Evolutionary conservation across 2,329 filamentous ascomycete species (phyloP).

Genomic region (Hysterium pulicare): DNA sequence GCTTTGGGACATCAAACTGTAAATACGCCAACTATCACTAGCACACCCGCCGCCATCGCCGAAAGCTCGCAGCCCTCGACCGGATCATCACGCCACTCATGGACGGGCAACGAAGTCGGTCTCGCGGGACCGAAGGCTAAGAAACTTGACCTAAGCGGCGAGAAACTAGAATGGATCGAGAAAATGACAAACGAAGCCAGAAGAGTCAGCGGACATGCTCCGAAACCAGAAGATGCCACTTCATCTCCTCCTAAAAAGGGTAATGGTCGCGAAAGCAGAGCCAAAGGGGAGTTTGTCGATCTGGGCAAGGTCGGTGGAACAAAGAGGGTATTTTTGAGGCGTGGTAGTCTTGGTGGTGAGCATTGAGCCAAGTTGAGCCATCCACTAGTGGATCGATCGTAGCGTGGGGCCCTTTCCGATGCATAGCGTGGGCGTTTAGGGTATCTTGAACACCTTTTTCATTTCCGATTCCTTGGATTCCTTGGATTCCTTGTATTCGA

Average conservation of each 20-base stretch:
- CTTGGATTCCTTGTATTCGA: too few species aligned
- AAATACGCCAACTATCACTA: too few species aligned
- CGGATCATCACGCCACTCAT: conserved; percentile 28
- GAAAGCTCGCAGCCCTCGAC: conserved; percentile 24
- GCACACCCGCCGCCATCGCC: conserved; percentile 21
- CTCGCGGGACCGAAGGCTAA: conserved; percentile 68
- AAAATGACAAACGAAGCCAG: conserved; percentile 78
- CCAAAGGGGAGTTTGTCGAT: conserved; percentile 55
- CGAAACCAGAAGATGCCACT: too few species aligned
- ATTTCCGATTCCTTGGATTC: too few species aligned
- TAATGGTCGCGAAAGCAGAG: conserved; percentile 29
- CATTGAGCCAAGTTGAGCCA: background rate
- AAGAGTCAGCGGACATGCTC: conserved; percentile 61
- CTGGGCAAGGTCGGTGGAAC: conserved; percentile 70
- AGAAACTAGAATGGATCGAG: conserved; percentile 77
- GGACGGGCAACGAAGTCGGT: conserved; percentile 52
- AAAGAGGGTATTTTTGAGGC: conserved; percentile 64
- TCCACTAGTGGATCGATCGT: too few species aligned
- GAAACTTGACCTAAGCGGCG: conserved; percentile 62
- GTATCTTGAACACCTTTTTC: too few species aligned
- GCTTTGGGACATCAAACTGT: too few species aligned
- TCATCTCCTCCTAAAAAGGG: too few species aligned
- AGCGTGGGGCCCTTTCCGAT: too few species aligned
- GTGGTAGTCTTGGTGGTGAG: conserved; percentile 9
- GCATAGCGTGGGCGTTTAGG: too few species aligned